Conservation (phyloP, 257 asterid genomes). For the Schizonepeta tenuifolia region DNA sequence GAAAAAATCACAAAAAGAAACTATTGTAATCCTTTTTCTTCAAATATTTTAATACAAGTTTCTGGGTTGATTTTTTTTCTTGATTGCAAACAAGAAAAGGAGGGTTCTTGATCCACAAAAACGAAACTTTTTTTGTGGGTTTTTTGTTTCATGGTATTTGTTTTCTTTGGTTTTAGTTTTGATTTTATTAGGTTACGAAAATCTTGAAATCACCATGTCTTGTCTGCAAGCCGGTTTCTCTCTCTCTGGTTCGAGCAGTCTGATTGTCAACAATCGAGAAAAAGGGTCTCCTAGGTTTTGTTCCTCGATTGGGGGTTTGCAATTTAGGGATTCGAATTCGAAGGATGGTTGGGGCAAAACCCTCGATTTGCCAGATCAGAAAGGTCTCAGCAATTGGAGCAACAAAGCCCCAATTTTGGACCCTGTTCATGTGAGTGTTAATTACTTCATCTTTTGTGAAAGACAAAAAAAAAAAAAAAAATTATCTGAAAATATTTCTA, state of each 20-base stretch:
- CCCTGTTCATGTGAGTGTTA: slow-evolving; percentile 57
- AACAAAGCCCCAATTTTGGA: slow-evolving; percentile 43
- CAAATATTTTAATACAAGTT: slow-evolving; percentile 11
- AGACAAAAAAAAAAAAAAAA: too few species aligned
- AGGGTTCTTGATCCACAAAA: slow-evolving; percentile 37
- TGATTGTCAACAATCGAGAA: slow-evolving; percentile 34
- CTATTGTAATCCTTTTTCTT: neutral
- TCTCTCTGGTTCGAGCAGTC: slow-evolving; percentile 50
- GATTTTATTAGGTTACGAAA: slow-evolving; percentile 26
- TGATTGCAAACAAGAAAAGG: slow-evolving; percentile 5
- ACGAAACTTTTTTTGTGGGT: slow-evolving; percentile 27
- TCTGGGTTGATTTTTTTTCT: neutral
- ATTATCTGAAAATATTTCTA: neutral
- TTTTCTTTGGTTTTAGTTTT: neutral
- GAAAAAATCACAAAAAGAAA: neutral
- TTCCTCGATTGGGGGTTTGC: slow-evolving; percentile 49
- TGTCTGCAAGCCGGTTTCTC: slow-evolving; percentile 56
- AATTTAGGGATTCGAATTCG: slow-evolving; percentile 52
- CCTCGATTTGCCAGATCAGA: slow-evolving; percentile 48
- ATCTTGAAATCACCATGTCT: slow-evolving; percentile 56
- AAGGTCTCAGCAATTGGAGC: slow-evolving; percentile 34
- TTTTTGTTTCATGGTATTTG: slow-evolving; percentile 30
- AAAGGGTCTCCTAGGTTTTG: slow-evolving; percentile 44
- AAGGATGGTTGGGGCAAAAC: slow-evolving; percentile 52
- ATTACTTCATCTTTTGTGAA: neutral